Percentiles rank a stretch among this genome's conserved stretches.
Conservation (phyloP, 2,329 filamentous ascomycete species). For the Fusarium chaquense region DNA sequence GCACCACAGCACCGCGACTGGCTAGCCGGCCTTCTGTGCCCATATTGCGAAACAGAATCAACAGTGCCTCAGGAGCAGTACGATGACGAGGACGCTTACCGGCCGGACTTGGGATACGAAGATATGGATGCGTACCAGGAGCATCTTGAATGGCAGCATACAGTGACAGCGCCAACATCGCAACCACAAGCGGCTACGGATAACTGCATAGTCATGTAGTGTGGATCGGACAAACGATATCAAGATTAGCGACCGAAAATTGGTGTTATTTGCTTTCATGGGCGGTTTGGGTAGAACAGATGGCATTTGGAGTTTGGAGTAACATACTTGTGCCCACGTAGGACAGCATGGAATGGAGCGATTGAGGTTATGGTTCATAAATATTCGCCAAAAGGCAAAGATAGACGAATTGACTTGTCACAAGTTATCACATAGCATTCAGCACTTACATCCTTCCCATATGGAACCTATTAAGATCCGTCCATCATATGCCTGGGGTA, state of each 20-base stretch:
- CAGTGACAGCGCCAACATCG: constrained; percentile 54
- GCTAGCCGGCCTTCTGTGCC: constrained; percentile 64
- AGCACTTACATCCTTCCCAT: background rate
- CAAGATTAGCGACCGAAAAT: background rate
- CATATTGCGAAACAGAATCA: constrained; percentile 68
- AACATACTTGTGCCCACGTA: constrained; percentile 5
- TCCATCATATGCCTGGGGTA: background rate
- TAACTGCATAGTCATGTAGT: constrained; percentile 63
- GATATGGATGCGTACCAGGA: constrained; percentile 63
- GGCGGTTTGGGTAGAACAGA: constrained; percentile 30
- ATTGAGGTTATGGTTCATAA: constrained; percentile 31
- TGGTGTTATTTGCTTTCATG: constrained; percentile 14
- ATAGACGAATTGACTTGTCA: constrained; percentile 24
- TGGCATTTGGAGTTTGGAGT: constrained; percentile 46
- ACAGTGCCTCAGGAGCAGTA: constrained; percentile 58
- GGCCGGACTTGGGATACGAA: constrained; percentile 64
- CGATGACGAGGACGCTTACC: constrained; percentile 64
- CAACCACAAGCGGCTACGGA: constrained; percentile 51
- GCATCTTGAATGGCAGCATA: constrained; percentile 70
- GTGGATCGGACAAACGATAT: background rate
- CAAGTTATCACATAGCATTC: constrained; percentile 44
- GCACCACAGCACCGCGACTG: constrained; percentile 64
- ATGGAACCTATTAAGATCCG: background rate
- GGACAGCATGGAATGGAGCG: constrained; percentile 23
- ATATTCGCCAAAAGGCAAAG: constrained; percentile 31